Evolutionary conservation across 2,329 filamentous ascomycete genomes (phyloP).

Genomic region (Fusarium annulatum): DNA sequence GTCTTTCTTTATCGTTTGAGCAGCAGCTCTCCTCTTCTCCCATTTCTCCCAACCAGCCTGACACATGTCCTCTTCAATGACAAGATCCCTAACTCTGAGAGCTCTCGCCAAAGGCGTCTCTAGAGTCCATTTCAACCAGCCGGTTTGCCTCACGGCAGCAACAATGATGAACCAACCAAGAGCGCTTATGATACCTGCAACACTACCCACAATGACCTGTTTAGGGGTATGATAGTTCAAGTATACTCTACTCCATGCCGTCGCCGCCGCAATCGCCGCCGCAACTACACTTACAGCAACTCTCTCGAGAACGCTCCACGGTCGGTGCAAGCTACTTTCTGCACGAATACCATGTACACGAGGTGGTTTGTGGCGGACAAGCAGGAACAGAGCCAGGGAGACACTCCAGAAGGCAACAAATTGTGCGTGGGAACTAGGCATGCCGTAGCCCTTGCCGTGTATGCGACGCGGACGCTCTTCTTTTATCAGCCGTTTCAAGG

Average conservation of each 20-base stretch:
- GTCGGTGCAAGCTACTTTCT: slow-evolving; percentile 47
- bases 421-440: slow-evolving; percentile 95
- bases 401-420: slow-evolving; percentile 93
- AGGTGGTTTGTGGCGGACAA: slow-evolving; percentile 78
- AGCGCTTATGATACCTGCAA: slow-evolving; percentile 77
- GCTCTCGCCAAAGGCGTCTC: slow-evolving; percentile 72
- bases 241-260: slow-evolving; percentile 88
- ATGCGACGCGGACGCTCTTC: slow-evolving; percentile 87
- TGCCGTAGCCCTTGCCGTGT: slow-evolving; percentile 95
- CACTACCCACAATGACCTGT: slow-evolving; percentile 85
- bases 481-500: slow-evolving; percentile 89
- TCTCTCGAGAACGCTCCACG: slow-evolving; percentile 72
- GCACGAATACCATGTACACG: slow-evolving; percentile 33
- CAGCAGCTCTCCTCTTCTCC: slow-evolving; percentile 65
- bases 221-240: slow-evolving; percentile 90
- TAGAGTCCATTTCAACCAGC: slow-evolving; percentile 78
- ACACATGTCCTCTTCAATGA: slow-evolving; percentile 86
- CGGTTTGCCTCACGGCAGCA: slow-evolving; percentile 70
- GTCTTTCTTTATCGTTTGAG: slow-evolving; percentile 46
- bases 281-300: slow-evolving; percentile 64
- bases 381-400: slow-evolving; percentile 84
- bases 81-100: slow-evolving; percentile 82
- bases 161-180: slow-evolving; percentile 83
- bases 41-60: slow-evolving; percentile 96
- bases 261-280: slow-evolving; percentile 70